Percentiles rank a stretch among this genome's conserved stretches.
Conservation (phyloP, 805 yeast species). For the Saturnispora dispora region DNA sequence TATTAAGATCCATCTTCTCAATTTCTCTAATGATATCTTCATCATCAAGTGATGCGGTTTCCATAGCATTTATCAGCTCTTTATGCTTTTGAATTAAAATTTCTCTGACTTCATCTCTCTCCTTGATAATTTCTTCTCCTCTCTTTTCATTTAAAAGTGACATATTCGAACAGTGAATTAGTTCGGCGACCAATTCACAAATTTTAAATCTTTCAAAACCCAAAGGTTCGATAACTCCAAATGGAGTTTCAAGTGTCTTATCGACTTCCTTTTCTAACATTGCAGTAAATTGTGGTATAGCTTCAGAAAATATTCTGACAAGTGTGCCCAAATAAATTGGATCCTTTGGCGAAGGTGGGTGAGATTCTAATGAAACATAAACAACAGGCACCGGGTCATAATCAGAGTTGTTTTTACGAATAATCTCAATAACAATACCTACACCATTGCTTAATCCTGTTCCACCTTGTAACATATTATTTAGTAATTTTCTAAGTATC, state of each 20-base stretch:
- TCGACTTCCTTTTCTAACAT: slow-evolving; percentile 39
- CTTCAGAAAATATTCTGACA: slow-evolving; percentile 66
- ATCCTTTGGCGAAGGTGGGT: slow-evolving; percentile 89
- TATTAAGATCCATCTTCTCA: slow-evolving; percentile 22
- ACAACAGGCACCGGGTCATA: slow-evolving; percentile 85
- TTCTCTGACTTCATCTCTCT: slow-evolving; percentile 60
- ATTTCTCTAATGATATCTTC: slow-evolving; percentile 28
- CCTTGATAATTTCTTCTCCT: slow-evolving; percentile 57
- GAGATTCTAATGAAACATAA: slow-evolving; percentile 72
- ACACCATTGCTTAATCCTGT: slow-evolving; percentile 91
- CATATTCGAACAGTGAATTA: slow-evolving; percentile 97
- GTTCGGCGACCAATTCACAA: slow-evolving; percentile 87
- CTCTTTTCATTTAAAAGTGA: slow-evolving; percentile 69
- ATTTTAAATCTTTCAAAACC: slow-evolving; percentile 90
- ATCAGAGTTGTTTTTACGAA: slow-evolving; percentile 92
- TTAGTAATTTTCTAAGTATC: slow-evolving; percentile 56
- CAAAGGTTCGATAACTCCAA: slow-evolving; percentile 60
- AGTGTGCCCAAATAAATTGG: slow-evolving; percentile 87
- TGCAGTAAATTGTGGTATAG: slow-evolving; percentile 59
- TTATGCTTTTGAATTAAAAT: slow-evolving; percentile 30
- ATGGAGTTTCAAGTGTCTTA: slow-evolving; percentile 47
- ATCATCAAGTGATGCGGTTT: slow-evolving; percentile 24
- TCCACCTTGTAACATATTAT: slow-evolving; percentile 74
- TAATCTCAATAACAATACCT: slow-evolving; percentile 87
- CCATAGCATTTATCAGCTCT: slow-evolving; percentile 19